Evolutionary conservation across 768 basidiomycete species (phyloP).

Genomic region (Leccinum boreale): DNA sequence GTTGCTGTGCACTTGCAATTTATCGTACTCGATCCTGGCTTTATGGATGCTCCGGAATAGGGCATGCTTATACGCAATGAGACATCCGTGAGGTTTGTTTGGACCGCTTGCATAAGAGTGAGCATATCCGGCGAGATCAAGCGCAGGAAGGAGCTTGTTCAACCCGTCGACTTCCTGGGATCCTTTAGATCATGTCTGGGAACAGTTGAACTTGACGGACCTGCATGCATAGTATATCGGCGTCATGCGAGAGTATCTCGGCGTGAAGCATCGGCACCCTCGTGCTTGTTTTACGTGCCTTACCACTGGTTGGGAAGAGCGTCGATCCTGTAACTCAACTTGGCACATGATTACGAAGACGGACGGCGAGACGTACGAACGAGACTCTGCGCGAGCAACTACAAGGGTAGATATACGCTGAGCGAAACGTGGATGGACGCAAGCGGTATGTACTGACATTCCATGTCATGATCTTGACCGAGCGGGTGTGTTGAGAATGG

Average conservation of each 20-base stretch:
- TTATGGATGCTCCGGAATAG: constrained; percentile 46
- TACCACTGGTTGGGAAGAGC: constrained; percentile 74
- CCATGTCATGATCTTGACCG: constrained; percentile 71
- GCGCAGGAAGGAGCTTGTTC: constrained; percentile 63
- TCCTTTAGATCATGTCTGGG: background rate
- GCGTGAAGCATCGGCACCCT: constrained; percentile 72
- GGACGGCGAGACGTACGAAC: constrained; percentile 55
- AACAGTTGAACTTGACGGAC: constrained; percentile 36
- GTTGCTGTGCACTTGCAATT: constrained; percentile 45
- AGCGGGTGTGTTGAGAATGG: background rate
- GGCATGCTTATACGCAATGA: constrained; percentile 67
- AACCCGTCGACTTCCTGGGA: constrained; percentile 83
- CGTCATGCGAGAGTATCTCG: constrained; percentile 70
- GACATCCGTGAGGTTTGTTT: constrained; percentile 80
- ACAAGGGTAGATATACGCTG: constrained; percentile 1
- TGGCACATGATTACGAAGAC: background rate
- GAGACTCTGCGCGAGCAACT: constrained; percentile 78
- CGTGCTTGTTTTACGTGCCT: constrained; percentile 73
- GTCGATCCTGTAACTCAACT: constrained; percentile 56
- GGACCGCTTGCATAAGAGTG: constrained; percentile 67
- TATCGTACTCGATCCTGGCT: constrained; percentile 66
- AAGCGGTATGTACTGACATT: constrained; percentile 54
- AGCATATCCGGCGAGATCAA: constrained; percentile 63
- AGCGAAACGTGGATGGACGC: background rate
- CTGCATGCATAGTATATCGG: constrained; percentile 86